These are phyloP conservation scores for Pseudomassariella vexata DNA, from an alignment of 2,329 filamentous ascomycete species.

Conservation along the genomic window DNA sequence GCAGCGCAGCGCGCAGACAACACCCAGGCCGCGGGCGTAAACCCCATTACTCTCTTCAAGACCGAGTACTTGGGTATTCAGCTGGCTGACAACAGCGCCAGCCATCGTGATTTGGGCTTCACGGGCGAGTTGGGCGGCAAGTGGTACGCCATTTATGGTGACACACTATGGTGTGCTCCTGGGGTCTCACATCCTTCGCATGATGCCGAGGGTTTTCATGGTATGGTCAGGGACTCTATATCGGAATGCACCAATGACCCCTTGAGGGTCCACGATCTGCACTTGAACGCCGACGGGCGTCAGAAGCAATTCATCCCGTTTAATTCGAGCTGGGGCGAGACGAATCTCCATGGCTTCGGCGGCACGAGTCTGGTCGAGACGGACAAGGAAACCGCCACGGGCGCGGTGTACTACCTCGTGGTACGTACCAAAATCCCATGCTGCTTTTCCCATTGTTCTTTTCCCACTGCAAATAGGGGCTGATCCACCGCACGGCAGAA, in stretches of 20 bases:
- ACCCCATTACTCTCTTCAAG: constrained; percentile 24
- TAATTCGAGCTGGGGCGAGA: constrained; percentile 30
- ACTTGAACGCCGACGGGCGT: constrained; percentile 25
- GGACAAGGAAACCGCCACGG: constrained; percentile 18
- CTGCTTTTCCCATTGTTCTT: too few relatives aligned
- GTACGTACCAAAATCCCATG: too few relatives aligned
- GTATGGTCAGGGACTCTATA: constrained; percentile 32
- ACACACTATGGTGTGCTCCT: constrained; percentile 27
- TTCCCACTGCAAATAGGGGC: too few relatives aligned
- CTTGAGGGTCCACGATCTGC: constrained; percentile 27
- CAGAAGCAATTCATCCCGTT: constrained; percentile 31
- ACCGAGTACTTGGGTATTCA: constrained; percentile 29
- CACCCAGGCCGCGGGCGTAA: constrained; percentile 28
- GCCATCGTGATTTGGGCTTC: constrained; percentile 30
- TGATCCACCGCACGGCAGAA: too few relatives aligned
- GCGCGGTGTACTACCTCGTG: constrained; percentile 29
- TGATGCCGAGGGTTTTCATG: constrained; percentile 28
- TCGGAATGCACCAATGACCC: constrained; percentile 28
- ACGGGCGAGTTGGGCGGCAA: constrained; percentile 26
- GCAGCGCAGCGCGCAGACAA: constrained; percentile 20
- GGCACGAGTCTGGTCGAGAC: constrained; percentile 33
- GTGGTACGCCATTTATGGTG: constrained; percentile 33
- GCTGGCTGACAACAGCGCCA: constrained; percentile 29
- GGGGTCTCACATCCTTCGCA: constrained; percentile 24
- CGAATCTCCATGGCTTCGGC: constrained; percentile 27